These are phyloP conservation scores for Hygrocybe coccinea DNA, from an alignment of 768 basidiomycete genomes.

Conservation along the genomic window DNA sequence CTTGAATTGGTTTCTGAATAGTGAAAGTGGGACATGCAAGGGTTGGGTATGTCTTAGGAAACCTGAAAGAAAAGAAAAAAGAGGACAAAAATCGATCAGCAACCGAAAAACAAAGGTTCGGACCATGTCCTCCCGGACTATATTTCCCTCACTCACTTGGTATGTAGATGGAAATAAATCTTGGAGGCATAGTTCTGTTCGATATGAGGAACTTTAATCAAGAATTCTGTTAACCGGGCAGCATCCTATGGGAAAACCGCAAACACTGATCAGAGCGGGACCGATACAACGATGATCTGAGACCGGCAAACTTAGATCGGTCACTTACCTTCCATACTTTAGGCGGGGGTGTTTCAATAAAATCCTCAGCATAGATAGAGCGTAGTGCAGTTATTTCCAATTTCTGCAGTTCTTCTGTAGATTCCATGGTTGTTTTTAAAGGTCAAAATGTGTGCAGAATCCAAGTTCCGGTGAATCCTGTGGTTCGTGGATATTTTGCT, in stretches of 20 bases:
- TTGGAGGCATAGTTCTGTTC: slow-evolving; percentile 51
- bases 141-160: slow-evolving; percentile 59
- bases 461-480: slow-evolving; percentile 21
- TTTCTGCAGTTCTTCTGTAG: slow-evolving; percentile 59
- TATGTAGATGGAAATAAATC: slow-evolving; percentile 62
- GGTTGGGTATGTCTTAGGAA: slow-evolving; percentile 79
- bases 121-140: neutral
- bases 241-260: slow-evolving; percentile 47
- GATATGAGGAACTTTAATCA: slow-evolving; percentile 66
- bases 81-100: neutral
- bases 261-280: neutral
- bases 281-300: too few species aligned
- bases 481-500: slow-evolving; percentile 36
- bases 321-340: slow-evolving; percentile 74
- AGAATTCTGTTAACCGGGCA: slow-evolving; percentile 66
- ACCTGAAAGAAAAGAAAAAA: slow-evolving; percentile 36
- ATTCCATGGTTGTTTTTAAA: slow-evolving; percentile 52
- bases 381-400: slow-evolving; percentile 72
- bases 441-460: slow-evolving; percentile 11
- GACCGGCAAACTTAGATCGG: slow-evolving; percentile 16
- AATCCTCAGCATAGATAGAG: slow-evolving; percentile 78
- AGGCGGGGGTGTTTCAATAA: slow-evolving; percentile 65
- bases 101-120: neutral
- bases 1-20: slow-evolving; percentile 60
- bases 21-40: slow-evolving; percentile 64